phyloP scores from a whole-genome alignment of 2,329 filamentous ascomycete species.

The Microdochium nivale region DNA sequence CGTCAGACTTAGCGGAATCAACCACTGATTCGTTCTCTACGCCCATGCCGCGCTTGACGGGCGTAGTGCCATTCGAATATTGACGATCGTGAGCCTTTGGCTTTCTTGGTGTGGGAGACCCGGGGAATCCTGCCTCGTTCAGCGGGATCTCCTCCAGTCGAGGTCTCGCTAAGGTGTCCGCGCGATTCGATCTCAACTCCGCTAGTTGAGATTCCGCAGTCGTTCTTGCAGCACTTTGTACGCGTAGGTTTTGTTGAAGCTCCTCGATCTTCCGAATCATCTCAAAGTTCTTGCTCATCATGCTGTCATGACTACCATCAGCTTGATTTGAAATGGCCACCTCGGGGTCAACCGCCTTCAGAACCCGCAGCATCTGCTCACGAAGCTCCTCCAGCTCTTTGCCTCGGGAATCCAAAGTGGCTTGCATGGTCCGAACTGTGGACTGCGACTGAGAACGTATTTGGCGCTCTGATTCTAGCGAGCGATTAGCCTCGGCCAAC shows the following conservation, averaged over 20 bases:
- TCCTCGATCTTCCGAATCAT: slow-evolving; percentile 80
- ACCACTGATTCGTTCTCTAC: slow-evolving; percentile 53
- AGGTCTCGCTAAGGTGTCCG: slow-evolving; percentile 63
- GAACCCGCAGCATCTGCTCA: slow-evolving; percentile 69
- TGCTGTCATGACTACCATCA: slow-evolving; percentile 51
- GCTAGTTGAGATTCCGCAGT: slow-evolving; percentile 78
- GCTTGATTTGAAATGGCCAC: slow-evolving; percentile 54
- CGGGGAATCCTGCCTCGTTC: slow-evolving; percentile 66
- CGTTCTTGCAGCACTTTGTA: slow-evolving; percentile 71
- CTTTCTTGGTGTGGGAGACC: slow-evolving; percentile 65
- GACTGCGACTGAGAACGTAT: slow-evolving; percentile 76
- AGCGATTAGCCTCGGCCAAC: slow-evolving; percentile 81
- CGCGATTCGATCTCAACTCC: slow-evolving; percentile 66
- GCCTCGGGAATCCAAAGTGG: slow-evolving; percentile 69
- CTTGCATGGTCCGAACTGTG: slow-evolving; percentile 74
- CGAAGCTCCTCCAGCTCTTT: slow-evolving; percentile 75
- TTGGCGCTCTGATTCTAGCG: slow-evolving; percentile 83
- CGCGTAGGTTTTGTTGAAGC: slow-evolving; percentile 77
- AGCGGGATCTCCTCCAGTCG: slow-evolving; percentile 81
- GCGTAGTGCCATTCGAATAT: slow-evolving; percentile 69
- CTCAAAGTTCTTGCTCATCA: slow-evolving; percentile 68
- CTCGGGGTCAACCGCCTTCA: slow-evolving; percentile 80
- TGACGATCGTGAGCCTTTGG: slow-evolving; percentile 44
- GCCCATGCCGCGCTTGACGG: slow-evolving; percentile 60
- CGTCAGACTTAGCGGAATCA: slow-evolving; percentile 77